Percentiles rank a stretch among this genome's conserved stretches.
Evolutionary conservation across 495 filamentous ascomycete genomes (phyloP).

Genomic region (Aspergillus bertholletiae): DNA sequence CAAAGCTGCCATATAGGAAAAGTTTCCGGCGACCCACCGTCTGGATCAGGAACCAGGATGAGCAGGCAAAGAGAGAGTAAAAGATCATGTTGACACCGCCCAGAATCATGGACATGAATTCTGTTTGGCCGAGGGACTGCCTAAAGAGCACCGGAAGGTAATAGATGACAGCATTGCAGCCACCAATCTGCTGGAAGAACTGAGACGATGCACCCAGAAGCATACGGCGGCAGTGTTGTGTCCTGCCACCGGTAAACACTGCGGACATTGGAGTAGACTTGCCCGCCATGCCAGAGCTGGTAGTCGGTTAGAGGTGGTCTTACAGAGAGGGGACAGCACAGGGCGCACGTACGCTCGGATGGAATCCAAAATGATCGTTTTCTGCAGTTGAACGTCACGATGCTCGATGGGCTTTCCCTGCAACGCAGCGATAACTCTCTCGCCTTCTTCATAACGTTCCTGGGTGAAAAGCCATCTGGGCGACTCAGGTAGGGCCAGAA

Average conservation of each 20-base stretch:
- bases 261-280: constrained; percentile 31
- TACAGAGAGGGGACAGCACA: background rate
- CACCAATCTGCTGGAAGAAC: constrained; percentile 75
- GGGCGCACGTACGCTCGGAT: constrained; percentile 58
- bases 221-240: constrained; percentile 48
- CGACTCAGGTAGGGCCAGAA: constrained; percentile 71
- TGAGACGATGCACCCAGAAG: constrained; percentile 58
- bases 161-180: constrained; percentile 84
- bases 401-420: constrained; percentile 54
- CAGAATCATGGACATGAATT: constrained; percentile 66
- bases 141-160: constrained; percentile 80
- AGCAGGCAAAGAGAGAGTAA: constrained; percentile 72
- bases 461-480: constrained; percentile 71
- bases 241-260: constrained; percentile 39
- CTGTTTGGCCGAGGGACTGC: constrained; percentile 53
- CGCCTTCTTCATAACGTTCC: constrained; percentile 64
- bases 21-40: constrained; percentile 70
- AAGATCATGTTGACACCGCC: constrained; percentile 84
- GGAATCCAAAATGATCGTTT: constrained; percentile 68
- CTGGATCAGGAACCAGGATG: constrained; percentile 84
- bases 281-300: constrained; percentile 33
- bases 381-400: constrained; percentile 54
- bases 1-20: constrained; percentile 67
- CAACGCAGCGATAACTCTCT: constrained; percentile 65
- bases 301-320: background rate